Base-by-base conservation (phyloP, 1,284 basidiomycete species). In the Cutaneotrichosporon cavernicola region DNA sequence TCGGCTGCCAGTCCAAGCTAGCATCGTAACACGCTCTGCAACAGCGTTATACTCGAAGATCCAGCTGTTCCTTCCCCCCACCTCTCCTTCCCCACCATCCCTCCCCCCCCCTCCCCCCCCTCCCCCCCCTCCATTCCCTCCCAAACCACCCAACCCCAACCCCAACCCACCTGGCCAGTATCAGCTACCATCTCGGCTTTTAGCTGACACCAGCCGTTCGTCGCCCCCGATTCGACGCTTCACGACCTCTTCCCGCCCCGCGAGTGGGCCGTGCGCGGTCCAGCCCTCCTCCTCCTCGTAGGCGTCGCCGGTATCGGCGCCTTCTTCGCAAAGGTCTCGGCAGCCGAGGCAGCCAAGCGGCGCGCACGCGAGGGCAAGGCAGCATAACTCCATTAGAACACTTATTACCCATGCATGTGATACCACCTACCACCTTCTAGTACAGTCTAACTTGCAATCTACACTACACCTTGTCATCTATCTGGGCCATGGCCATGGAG, bases 261-360 rank as follows among this genome's bases (percentile, higher is more conserved):
- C 62, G 91, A 94, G 82, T 97, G 93, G 92, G 94, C 92, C 6
- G 83, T 96, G 46, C 86, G 90, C 32, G 78, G 95, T 47, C 93
- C 94, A 46, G 90, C 91, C 1, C 86, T 92, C 74, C 82, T 93
- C 43, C 85, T 97, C 5, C 83, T 93, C 8, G 73, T 90, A 8
- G 93, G 92, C 16, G 80, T 95, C 55, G 84, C 88, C 10, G 88
- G 84, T 18, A 88, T 97, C 56, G 90, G 90, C 10, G 75, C 85
- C 43, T 94, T 97, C 78, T 81, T 96, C 36, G 90, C 89, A 3
- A 83, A 81, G 22, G 92, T 91, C 5, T 84, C 92, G 62, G 78
- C 88, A 58, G 87, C 86, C 72, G 91, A 93, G 79, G 90, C 88
- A 53, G 82, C 83, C 71, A 81, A 76, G 71, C 80, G 75, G 69